Conservation (phyloP, 208 protist genomes). For the Strigomonas galati region DNA sequence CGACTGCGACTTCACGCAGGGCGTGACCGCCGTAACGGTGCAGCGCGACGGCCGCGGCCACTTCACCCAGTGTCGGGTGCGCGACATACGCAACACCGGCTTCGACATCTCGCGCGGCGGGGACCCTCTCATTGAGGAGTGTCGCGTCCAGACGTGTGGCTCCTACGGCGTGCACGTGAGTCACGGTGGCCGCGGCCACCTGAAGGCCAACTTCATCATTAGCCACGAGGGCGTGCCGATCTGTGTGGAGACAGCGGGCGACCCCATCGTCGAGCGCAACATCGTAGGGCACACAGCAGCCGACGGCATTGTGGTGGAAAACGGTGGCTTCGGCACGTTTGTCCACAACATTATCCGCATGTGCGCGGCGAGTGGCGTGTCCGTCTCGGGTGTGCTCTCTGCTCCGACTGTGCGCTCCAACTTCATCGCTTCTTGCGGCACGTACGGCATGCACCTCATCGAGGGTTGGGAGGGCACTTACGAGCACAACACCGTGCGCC, state of each 20-base stretch:
- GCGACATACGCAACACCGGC: slow-evolving; percentile 14
- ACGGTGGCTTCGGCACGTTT: slow-evolving; percentile 30
- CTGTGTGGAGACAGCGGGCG: slow-evolving; percentile 17
- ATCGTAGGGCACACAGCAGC: slow-evolving; percentile 24
- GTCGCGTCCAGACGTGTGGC: slow-evolving; percentile 16
- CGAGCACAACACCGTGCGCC: slow-evolving; percentile 38
- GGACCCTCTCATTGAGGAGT: slow-evolving; percentile 19
- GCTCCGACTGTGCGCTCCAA: slow-evolving; percentile 31
- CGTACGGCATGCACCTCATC: slow-evolving; percentile 21
- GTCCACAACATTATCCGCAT: slow-evolving; percentile 23
- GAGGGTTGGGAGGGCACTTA: slow-evolving; percentile 21
- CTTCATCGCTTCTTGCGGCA: slow-evolving; percentile 25
- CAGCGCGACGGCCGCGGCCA: slow-evolving; percentile 21
- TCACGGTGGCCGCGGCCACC: slow-evolving; percentile 21
- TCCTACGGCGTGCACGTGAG: slow-evolving; percentile 22
- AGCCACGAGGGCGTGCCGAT: slow-evolving; percentile 25
- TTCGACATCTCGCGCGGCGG: slow-evolving; percentile 28
- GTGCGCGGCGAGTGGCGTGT: slow-evolving; percentile 24
- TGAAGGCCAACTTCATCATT: slow-evolving; percentile 25
- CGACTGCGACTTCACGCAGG: slow-evolving; percentile 18
- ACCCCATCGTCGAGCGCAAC: slow-evolving; percentile 34
- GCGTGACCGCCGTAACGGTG: slow-evolving; percentile 22
- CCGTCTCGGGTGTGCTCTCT: slow-evolving; percentile 14
- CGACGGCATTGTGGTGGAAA: slow-evolving; percentile 33
- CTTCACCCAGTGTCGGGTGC: slow-evolving; percentile 26